Base-by-base conservation (phyloP, 495 filamentous ascomycete genomes). In the Pyrenopolyporus hunteri region DNA sequence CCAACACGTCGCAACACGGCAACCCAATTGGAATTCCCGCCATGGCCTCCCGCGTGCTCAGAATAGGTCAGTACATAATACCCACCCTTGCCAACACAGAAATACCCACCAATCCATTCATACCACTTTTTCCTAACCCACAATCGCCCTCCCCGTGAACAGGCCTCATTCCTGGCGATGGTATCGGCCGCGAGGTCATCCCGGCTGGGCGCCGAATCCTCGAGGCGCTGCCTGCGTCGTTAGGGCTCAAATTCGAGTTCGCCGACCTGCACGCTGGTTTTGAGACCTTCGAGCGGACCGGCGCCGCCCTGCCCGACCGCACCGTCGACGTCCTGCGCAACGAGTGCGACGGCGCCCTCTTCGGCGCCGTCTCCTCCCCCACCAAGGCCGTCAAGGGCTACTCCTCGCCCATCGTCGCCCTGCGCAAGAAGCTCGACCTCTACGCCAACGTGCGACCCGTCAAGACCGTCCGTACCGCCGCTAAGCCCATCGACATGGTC, bases 371-470 rank as follows among this genome's bases (percentile, higher is more conserved):
- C 67, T 91, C 87, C 80, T 97, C 94, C 23, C 95, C 94, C 5
- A 89, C 87, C 47, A 89, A 78, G 37, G 89, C 91, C 73, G 92
- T 96, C 32, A 86, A 89, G 70, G 94, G 94, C 65, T 98, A 98
- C 84, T 96, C 92, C 35, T 95, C 90, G 19, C 94, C 94, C 64
- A 98, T 98, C 71, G 94, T 98, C 66, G 93, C 92, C 33, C 87
- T 98, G 52, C 91, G 94, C 76, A 98, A 98, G 82, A 86, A 87
- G 66, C 86, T 98, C 46, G 87, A 93, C 76, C 85, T 98, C 44
- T 98, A 96, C 78, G 94, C 95, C 79, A 98, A 98, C 70, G 91
- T 98, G 36, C 91, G 94, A 31, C 94, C 94, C 42, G 94, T 97
- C 70, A 98, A 97, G 82, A 88, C 87, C 43, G 89, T 92, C 53